Percentiles rank a stretch among this genome's conserved stretches.
phyloP scores from a whole-genome alignment of 306 rosid genomes.

The Luffa aegyptiaca region DNA sequence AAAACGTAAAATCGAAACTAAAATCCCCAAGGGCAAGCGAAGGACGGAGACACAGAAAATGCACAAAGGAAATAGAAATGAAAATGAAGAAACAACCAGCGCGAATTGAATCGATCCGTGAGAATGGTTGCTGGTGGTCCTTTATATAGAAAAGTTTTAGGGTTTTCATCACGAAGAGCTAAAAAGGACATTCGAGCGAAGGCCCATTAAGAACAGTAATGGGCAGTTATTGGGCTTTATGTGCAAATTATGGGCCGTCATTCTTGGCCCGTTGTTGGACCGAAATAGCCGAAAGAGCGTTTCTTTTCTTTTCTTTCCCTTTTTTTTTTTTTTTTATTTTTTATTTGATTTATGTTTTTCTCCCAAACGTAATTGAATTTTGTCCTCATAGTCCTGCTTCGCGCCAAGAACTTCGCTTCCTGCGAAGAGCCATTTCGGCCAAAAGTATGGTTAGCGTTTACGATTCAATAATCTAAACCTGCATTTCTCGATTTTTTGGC shows the following conservation, averaged over 20 bases:
- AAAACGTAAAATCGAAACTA: background rate
- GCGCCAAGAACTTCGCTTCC: conserved; percentile 5
- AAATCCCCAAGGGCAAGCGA: background rate
- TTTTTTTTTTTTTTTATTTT: too few species aligned
- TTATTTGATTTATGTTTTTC: too few species aligned
- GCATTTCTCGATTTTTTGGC: background rate
- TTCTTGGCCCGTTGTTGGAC: background rate
- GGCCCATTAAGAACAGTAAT: background rate
- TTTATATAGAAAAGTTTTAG: background rate
- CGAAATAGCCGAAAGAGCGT: background rate
- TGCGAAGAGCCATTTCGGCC: background rate
- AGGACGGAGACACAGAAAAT: background rate
- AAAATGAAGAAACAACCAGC: background rate
- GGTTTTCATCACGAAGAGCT: background rate
- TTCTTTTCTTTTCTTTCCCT: too few species aligned
- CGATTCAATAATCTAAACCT: background rate
- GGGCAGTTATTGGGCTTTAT: background rate
- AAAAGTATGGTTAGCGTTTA: background rate
- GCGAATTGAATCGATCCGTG: background rate
- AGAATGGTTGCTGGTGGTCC: background rate
- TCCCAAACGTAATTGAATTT: background rate
- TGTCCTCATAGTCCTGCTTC: background rate
- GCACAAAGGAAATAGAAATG: background rate
- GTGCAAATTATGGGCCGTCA: background rate
- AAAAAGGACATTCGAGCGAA: background rate